Conservation (phyloP, 345 rosid species). For the Capsella bursapastoris region DNA sequence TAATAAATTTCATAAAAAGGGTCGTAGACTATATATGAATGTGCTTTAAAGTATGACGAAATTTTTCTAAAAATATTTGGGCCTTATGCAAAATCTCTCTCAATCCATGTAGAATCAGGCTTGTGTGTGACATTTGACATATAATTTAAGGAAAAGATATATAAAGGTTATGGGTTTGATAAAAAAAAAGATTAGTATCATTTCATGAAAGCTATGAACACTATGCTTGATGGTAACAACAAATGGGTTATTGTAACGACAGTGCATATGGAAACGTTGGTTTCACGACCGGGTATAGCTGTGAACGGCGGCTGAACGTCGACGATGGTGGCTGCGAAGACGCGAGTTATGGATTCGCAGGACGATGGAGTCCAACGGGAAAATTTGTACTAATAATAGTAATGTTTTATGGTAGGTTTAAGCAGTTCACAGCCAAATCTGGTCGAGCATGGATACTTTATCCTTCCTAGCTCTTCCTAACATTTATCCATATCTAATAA, state of each 20-base stretch:
- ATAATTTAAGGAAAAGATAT: too few relatives aligned
- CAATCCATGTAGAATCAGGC: too few relatives aligned
- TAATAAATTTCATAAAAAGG: too few relatives aligned
- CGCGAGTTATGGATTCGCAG: conserved; percentile 52
- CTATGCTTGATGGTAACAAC: not conserved
- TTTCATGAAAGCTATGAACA: not conserved
- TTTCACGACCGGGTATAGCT: conserved; percentile 63
- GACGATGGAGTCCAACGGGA: conserved; percentile 59
- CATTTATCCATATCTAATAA: not conserved
- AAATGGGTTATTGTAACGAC: not conserved
- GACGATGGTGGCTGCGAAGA: conserved; percentile 46
- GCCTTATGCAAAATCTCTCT: too few relatives aligned
- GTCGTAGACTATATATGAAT: too few relatives aligned
- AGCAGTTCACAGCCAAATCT: conserved; percentile 48
- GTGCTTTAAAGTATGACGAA: too few relatives aligned
- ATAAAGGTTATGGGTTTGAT: too few relatives aligned
- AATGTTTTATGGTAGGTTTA: conserved; percentile 68
- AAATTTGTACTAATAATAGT: conserved; percentile 56
- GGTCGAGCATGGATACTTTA: conserved; percentile 61
- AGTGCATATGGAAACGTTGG: conserved; percentile 82
- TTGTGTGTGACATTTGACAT: too few relatives aligned
- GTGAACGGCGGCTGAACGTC: conserved; percentile 47
- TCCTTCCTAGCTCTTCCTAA: conserved; percentile 28
- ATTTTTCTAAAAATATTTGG: too few relatives aligned
- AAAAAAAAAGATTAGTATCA: not conserved